Conservation (phyloP, 1,284 basidiomycete species). For the Vanrija pseudolonga region DNA sequence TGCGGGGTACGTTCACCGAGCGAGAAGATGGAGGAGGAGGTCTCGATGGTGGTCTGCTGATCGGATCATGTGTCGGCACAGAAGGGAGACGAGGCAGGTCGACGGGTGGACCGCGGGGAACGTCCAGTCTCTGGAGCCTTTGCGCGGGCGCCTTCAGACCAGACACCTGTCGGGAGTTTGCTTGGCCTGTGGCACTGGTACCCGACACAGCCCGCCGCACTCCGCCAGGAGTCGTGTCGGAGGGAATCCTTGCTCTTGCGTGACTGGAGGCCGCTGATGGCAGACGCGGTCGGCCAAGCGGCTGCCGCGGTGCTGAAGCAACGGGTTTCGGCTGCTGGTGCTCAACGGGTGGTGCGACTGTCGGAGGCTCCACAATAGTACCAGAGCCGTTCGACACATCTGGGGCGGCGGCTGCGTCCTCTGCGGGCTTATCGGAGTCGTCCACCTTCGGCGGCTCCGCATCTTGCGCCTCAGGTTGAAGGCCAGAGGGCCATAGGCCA, state of each 20-base stretch:
- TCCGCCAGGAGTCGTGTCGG: too few relatives aligned
- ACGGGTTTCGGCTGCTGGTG: too few relatives aligned
- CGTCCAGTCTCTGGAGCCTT: not conserved
- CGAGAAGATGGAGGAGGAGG: not conserved
- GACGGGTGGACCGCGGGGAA: not conserved
- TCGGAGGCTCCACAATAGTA: not conserved
- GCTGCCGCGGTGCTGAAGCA: too few relatives aligned
- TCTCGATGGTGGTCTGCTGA: not conserved
- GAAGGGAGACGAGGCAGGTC: not conserved
- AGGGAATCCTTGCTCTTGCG: too few relatives aligned
- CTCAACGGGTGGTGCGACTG: not conserved
- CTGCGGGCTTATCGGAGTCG: not conserved
- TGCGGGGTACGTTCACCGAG: not conserved
- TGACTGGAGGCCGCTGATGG: too few relatives aligned
- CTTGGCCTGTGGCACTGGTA: too few relatives aligned
- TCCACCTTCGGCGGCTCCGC: not conserved
- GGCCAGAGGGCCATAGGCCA: not conserved
- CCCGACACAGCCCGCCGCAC: too few relatives aligned
- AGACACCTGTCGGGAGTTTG: too few relatives aligned
- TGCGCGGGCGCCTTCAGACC: too few relatives aligned
- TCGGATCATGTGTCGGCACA: not conserved
- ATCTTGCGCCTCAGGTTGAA: not conserved
- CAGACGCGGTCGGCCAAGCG: too few relatives aligned
- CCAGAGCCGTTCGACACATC: not conserved
- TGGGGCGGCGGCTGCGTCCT: not conserved